Evolutionary conservation across 441 rosid genomes (phyloP).

Genomic region (Aquilaria agallochum): DNA sequence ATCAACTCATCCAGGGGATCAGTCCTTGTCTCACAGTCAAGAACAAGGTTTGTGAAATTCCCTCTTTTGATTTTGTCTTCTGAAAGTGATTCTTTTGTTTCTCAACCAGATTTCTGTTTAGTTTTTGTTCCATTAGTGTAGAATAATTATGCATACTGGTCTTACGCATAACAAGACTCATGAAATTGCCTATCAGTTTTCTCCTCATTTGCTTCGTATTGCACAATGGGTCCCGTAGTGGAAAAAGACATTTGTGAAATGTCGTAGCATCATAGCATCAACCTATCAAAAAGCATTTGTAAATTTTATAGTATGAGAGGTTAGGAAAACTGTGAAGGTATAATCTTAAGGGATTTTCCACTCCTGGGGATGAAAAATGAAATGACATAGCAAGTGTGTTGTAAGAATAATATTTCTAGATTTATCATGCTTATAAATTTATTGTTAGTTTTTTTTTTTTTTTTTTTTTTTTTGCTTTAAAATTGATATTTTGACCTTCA

Average conservation of each 20-base stretch:
- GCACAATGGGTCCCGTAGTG: neutral
- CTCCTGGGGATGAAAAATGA: neutral
- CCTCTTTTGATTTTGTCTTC: neutral
- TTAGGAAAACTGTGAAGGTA: no score
- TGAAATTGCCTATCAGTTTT: neutral
- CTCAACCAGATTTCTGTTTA: neutral
- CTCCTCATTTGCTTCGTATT: neutral
- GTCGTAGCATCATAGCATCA: no score
- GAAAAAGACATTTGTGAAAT: no score
- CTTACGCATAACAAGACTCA: neutral
- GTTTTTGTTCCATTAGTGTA: neutral
- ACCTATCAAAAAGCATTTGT: no score
- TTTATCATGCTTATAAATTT: neutral
- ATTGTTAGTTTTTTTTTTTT: neutral
- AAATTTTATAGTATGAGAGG: no score
- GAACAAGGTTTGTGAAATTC: conserved; percentile 51
- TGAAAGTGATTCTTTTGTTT: neutral
- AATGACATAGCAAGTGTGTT: neutral
- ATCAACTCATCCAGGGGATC: conserved; percentile 47
- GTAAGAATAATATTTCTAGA: neutral
- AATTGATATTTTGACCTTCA: neutral
- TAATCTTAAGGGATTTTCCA: neutral
- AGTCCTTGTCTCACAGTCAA: conserved; percentile 40
- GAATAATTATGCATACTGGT: neutral
- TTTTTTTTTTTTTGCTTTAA: conserved; percentile 3